A percentile compares a stretch with the other conserved stretches of the same genome.
phyloP scores from a whole-genome alignment of 192 early-diverging fungal species.

The Backusella circina region DNA sequence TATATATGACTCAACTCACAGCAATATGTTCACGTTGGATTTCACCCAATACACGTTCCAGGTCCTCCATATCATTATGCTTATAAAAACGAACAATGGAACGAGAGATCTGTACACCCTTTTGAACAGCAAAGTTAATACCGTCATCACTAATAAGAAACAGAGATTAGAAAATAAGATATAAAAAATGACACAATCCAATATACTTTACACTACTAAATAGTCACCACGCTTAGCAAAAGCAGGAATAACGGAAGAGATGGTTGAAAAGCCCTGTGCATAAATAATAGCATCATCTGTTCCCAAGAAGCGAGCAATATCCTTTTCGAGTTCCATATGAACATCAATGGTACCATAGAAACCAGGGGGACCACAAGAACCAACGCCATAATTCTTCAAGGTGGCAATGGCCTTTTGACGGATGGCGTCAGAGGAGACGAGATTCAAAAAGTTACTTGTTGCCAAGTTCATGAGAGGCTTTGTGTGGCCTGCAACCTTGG shows the following conservation, averaged over 20 bases:
- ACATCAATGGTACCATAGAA: constrained; percentile 96
- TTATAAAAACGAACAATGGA: constrained; percentile 88
- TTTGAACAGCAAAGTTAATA: constrained; percentile 84
- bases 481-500: constrained; percentile 56
- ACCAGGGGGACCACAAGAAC: constrained; percentile 92
- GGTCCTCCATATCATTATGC: constrained; percentile 95
- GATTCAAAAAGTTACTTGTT: constrained; percentile 85
- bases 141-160: too few relatives aligned
- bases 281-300: constrained; percentile 88
- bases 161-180: too few relatives aligned
- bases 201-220: constrained; percentile 79
- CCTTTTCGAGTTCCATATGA: constrained; percentile 88
- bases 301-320: constrained; percentile 82
- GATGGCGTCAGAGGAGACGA: constrained; percentile 67
- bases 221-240: constrained; percentile 97
- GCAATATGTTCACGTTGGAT: constrained; percentile 62
- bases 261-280: constrained; percentile 92
- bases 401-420: constrained; percentile 83
- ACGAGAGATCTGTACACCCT: constrained; percentile 87
- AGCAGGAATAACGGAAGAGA: constrained; percentile 89
- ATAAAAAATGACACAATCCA: too few relatives aligned
- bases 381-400: constrained; percentile 91
- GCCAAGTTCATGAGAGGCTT: constrained; percentile 78
- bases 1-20: too few relatives aligned
- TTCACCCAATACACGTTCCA: constrained; percentile 80